Base-by-base conservation (phyloP, 768 basidiomycete genomes). In the Pisolithus microcarpus region DNA sequence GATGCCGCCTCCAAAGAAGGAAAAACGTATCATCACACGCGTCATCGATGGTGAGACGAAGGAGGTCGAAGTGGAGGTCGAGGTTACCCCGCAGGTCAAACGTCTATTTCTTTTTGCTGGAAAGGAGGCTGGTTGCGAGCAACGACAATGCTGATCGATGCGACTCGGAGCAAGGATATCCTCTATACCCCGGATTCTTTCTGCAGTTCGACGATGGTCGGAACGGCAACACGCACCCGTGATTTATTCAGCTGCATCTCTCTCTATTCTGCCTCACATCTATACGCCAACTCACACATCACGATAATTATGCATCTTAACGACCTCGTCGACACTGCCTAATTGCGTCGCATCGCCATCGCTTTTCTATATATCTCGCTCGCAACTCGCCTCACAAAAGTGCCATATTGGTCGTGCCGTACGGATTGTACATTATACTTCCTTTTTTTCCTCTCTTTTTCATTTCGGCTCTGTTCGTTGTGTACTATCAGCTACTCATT, bases 21-120 rank as follows among this genome's bases (percentile, higher is more conserved):
- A 80, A 69, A 70, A 69, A 55, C 72, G 72, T 46, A 63, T 72
- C 23, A 78, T 78, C 68, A 73, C 70, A 31, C 66, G 75, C 28
- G 63, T 84, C 38, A 59, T 77, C 50, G 69, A 74, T 37, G 75
- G 75, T 50, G 72, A 80, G 56, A 75, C 78, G 51, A 66, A 72
- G 40, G 77, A 80, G 59, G 66, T 75, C n/a, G 75, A 75, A 60
- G 65, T 71, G 43, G 73, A 75, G 57, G 75, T 85, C 19, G 80
- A 80, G 59, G 70, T 85, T 7, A 64, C 71, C 48, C 75, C 76
- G 55, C 72, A 75, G 56, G 66, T 73, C 39, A 86, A 88, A 66
- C 72, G 80, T 31, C 72, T 91, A 38, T 89, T 90, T 71, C 70
- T 82, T 49, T 90, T 89, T 64, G 74, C 79, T 18, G 75, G 70